phyloP scores from a whole-genome alignment of 192 early-diverging fungal species.

The Rhizoclosmatium globosum region DNA sequence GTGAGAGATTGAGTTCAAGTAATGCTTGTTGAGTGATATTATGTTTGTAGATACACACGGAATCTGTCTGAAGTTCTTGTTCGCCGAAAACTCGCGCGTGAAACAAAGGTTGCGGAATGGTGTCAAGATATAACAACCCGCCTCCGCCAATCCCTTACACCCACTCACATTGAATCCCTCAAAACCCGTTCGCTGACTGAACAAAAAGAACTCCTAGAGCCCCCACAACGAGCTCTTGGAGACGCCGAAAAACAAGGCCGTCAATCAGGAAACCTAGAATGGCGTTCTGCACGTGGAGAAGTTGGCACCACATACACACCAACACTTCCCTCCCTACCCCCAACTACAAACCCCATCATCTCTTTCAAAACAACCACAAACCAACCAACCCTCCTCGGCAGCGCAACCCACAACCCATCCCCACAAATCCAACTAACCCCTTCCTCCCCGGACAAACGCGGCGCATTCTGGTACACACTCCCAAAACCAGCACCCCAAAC shows the following conservation, averaged over 20 bases:
- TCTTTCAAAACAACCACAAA: neutral
- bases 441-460: constrained; percentile 16
- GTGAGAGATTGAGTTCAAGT: neutral
- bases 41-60: constrained; percentile 29
- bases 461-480: constrained; percentile 21
- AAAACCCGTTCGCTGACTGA: constrained; percentile 20
- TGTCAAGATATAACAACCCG: neutral
- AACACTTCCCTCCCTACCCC: neutral
- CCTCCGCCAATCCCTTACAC: neutral
- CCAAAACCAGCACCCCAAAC: neutral
- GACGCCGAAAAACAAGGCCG: constrained; percentile 32
- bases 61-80: constrained; percentile 26
- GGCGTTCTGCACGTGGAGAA: constrained; percentile 46
- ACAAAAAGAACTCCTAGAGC: constrained; percentile 21
- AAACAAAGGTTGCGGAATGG: neutral
- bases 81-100: constrained; percentile 37
- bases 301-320: neutral
- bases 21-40: neutral
- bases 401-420: neutral
- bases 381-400: neutral
- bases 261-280: constrained; percentile 41
- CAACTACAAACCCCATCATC: too few species aligned
- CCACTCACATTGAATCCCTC: constrained; percentile 23
- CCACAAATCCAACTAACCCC: constrained; percentile 19
- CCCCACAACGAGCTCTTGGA: neutral